These are phyloP conservation scores for Diospyros lotus DNA, from an alignment of 148 eudicot genomes.

Conservation along the genomic window DNA sequence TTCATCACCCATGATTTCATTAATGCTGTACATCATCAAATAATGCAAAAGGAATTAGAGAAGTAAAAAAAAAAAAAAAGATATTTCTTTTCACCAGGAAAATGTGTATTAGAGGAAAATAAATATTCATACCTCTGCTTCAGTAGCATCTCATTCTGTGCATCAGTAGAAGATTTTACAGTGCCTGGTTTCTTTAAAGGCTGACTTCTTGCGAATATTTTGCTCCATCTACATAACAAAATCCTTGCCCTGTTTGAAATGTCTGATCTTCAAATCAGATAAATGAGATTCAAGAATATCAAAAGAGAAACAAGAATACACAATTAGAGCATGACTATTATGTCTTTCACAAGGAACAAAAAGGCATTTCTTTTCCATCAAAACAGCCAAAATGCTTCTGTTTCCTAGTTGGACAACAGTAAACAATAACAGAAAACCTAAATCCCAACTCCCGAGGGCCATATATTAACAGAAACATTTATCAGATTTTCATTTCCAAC, in stretches of 20 bases:
- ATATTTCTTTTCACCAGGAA: not conserved
- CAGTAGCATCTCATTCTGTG: constrained; percentile 59
- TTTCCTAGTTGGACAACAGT: no score
- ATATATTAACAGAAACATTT: no score
- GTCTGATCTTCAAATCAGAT: constrained; percentile 88
- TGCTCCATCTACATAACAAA: constrained; percentile 83
- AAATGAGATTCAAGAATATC: constrained; percentile 40
- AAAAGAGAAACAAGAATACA: not conserved
- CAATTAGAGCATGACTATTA: not conserved
- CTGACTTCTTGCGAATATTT: constrained; percentile 66
- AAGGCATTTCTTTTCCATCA: no score
- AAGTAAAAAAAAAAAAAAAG: not conserved
- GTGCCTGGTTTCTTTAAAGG: constrained; percentile 57
- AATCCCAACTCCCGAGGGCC: no score
- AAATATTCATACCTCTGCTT: constrained; percentile 59
- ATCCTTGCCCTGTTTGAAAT: constrained; percentile 85
- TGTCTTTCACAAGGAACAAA: no score
- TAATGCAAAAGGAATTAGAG: no score
- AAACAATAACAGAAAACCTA: no score
- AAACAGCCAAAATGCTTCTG: no score
- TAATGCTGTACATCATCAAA: constrained; percentile 52
- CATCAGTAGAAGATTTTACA: constrained; percentile 41
- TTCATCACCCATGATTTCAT: constrained; percentile 63
- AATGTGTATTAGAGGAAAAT: not conserved
- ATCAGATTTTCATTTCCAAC: no score